Evolutionary conservation across 2,329 filamentous ascomycete genomes (phyloP), one percentile per base, ranked within the genome.

Genomic region (Fusarium proliferatum): DNA sequence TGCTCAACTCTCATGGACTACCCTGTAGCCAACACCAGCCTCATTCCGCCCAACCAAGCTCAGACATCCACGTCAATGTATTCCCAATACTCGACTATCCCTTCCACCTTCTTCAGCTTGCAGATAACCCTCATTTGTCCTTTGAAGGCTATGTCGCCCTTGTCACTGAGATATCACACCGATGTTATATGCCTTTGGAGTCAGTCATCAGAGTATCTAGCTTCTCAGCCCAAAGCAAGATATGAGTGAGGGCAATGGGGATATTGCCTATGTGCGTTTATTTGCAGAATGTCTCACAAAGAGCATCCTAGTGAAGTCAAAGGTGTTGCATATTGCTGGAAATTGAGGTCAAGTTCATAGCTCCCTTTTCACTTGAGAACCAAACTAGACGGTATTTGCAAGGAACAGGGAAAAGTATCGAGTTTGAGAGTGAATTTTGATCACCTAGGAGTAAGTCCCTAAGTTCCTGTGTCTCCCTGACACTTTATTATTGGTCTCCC

Each of bases 1-100:
- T 8, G 9, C 11, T n/a, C 3, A 9, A 16, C 0, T 1, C 2
- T n/a, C 28, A 12, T 0, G 0, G 4, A 11, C 7, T 19, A 36
- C 21, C 30, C 21, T 26, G 17, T 9, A 26, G 2, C n/a, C 16
- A 15, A 3, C 11, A 3, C 4, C 19, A 5, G 9, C 10, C 19
- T 2, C 19, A 9, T 28, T 5, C 19, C 19, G 6, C 19, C 3
- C n/a, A 6, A 7, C 21, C 3, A 51, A 26, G 0, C 30, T 26
- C n/a, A 36, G 10, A 26, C 33, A 5, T 36, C 28, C 13, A 36
- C n/a, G 12, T 34, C 13, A 30, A 36, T 10, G 6, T 26, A 52
- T 5, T 52, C 49, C 33, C 33, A 52, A 21, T 21, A 36, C 6
- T 52, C 33, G 5, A 52, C n/a, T 13, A 19, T 3, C 9, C 33